A percentile compares a stretch with the other conserved stretches of the same genome.
These are phyloP conservation scores for Nicotiana undulata DNA, from an alignment of 257 asterid genomes.

Conservation along the genomic window DNA sequence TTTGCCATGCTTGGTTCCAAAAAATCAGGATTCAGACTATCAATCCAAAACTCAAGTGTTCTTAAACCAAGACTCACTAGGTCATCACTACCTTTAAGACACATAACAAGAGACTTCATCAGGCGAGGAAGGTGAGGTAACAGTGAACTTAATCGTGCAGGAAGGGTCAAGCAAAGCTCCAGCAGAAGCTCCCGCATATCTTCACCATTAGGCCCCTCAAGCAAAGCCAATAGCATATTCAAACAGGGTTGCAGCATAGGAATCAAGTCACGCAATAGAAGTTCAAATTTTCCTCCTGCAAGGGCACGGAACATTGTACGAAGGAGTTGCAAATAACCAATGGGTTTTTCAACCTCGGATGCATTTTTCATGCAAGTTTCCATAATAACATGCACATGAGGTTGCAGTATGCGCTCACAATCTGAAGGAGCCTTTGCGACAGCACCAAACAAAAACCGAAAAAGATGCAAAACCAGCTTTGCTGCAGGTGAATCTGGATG, in stretches of 20 bases:
- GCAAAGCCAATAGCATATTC: slow-evolving; percentile 86
- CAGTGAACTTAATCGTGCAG: slow-evolving; percentile 89
- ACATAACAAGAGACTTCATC: slow-evolving; percentile 97
- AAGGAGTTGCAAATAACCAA: slow-evolving; percentile 90
- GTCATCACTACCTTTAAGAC: slow-evolving; percentile 92
- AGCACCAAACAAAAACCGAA: slow-evolving; percentile 79
- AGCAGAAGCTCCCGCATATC: slow-evolving; percentile 82
- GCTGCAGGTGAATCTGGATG: slow-evolving; percentile 99
- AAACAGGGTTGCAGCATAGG: slow-evolving; percentile 85
- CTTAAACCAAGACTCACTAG: slow-evolving; percentile 87
- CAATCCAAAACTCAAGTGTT: slow-evolving; percentile 99
- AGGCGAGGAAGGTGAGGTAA: slow-evolving; percentile 95
- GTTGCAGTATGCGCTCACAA: slow-evolving; percentile 95
- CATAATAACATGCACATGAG: slow-evolving; percentile 90
- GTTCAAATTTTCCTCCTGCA: slow-evolving; percentile 95
- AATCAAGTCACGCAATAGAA: slow-evolving; percentile 81
- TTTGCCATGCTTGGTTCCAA: slow-evolving; percentile 99
- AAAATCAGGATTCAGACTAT: slow-evolving; percentile 98
- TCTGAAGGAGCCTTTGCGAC: slow-evolving; percentile 95
- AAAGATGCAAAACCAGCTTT: slow-evolving; percentile 94
- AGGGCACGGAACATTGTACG: slow-evolving; percentile 98
- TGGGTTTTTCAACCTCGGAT: slow-evolving; percentile 82
- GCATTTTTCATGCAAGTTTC: slow-evolving; percentile 95
- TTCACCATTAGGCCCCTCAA: slow-evolving; percentile 95
- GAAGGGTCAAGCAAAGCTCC: slow-evolving; percentile 85